Evolutionary conservation across 2,329 filamentous ascomycete species (phyloP), one percentile per base, ranked within the genome.

Genomic region (Mollisiaceae sp.): DNA sequence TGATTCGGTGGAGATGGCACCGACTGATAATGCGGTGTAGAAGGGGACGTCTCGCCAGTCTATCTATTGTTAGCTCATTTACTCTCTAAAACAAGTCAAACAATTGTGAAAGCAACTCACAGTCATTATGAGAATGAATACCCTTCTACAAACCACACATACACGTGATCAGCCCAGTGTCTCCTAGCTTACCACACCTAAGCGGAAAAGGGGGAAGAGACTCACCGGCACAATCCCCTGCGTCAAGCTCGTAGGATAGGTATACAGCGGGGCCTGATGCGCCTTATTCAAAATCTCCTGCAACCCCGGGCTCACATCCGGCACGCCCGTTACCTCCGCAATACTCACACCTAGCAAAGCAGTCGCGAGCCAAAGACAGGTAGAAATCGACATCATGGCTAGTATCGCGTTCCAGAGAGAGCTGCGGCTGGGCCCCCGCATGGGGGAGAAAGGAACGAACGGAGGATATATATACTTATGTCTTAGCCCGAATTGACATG

Each of bases 191-290:
- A 6, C 32, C 5, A 36, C 18, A 4, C 5, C 6, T 32, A 22
- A 8, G 14, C 50, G 20, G 6, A 32, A 32, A 32, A 32, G 27
- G 27, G 27, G 8, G 20, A 20, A 56, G 8, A 38, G 9, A 78
- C 79, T 72, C 71, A 85, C 83, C 47, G 86, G 86, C 36, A 87
- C 72, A 66, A 89, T 86, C 1, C 82, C 85, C 66, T 86, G 80
- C 0, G 86, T 89, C 22, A 89, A 78, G 71, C 86, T 84, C 0
- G 86, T 89, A 0, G 86, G 86, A 75, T 89, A 89, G 20, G 75
- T 80, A 75, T 88, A 88, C 22, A 83, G 78, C 11, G 80, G 76
- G 56, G 80, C 81, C 24, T 79, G 75, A 70, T 85, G 80, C 6
- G 84, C 86, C 69, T 86, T 82, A 62, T 80, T 78, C 60, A 89